A percentile compares a stretch with the other conserved stretches of the same genome.
Conservation (phyloP, 495 filamentous ascomycete species). For the Hyaloscypha variabilis region DNA sequence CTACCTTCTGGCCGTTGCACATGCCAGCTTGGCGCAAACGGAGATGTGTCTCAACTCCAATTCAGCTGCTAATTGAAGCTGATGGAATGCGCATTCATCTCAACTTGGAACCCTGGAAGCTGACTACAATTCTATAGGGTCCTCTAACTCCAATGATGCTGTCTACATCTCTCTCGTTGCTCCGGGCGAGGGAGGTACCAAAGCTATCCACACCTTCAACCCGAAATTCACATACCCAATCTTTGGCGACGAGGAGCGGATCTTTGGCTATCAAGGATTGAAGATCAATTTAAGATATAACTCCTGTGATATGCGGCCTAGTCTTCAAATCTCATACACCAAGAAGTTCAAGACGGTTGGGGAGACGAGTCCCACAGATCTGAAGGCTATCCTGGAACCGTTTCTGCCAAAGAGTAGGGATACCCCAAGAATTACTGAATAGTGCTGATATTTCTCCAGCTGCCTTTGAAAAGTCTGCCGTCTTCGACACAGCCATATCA, state of each 20-base stretch:
- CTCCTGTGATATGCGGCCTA: conserved; percentile 78
- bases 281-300: conserved; percentile 77
- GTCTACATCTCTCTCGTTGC: conserved; percentile 69
- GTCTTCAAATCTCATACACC: conserved; percentile 69
- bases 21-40: conserved; percentile 22
- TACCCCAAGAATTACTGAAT: conserved; percentile 1
- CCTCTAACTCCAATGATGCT: conserved; percentile 73
- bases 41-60: conserved; percentile 6
- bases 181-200: conserved; percentile 54
- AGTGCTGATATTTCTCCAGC: conserved; percentile 43
- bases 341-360: conserved; percentile 75
- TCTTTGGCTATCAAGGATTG: conserved; percentile 86
- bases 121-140: conserved; percentile 59
- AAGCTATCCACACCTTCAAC: conserved; percentile 68
- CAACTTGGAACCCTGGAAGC: neutral
- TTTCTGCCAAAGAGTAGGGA: conserved; percentile 67
- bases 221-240: conserved; percentile 89
- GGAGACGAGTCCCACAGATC: conserved; percentile 68
- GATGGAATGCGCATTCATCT: neutral
- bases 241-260: conserved; percentile 86
- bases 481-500: conserved; percentile 62
- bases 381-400: conserved; percentile 64
- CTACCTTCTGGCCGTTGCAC: neutral
- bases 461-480: conserved; percentile 60
- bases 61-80: neutral